These are phyloP conservation scores for Malus fusca DNA, from an alignment of 306 rosid species.

Conservation along the genomic window DNA sequence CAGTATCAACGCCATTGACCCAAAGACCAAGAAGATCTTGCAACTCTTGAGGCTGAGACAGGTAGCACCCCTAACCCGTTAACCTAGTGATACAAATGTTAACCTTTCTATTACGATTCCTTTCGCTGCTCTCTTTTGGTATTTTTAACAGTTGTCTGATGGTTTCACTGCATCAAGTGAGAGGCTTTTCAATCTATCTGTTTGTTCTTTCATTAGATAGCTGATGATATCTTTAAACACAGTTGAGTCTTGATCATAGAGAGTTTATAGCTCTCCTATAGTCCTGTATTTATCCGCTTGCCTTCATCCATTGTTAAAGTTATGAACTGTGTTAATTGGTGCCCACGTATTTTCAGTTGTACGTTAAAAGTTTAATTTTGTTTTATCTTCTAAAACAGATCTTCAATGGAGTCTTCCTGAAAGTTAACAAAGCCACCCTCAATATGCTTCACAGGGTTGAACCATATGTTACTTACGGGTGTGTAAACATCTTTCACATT, in stretches of 20 bases:
- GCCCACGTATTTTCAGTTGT: background rate
- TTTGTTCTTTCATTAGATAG: background rate
- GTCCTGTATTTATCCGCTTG: background rate
- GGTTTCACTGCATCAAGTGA: too few species aligned
- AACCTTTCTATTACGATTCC: background rate
- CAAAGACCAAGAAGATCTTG: conserved; percentile 67
- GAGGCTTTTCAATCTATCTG: too few species aligned
- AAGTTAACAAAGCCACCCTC: conserved; percentile 85
- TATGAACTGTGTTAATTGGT: background rate
- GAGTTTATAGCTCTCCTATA: background rate
- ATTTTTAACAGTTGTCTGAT: background rate
- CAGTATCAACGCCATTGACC: conserved; percentile 90
- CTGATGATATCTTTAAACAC: background rate
- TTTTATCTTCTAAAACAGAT: conserved; percentile 36
- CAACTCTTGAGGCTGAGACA: conserved; percentile 89
- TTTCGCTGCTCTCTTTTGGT: background rate
- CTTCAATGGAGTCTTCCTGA: conserved; percentile 82
- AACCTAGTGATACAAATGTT: background rate
- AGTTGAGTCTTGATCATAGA: background rate
- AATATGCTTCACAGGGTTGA: conserved; percentile 90
- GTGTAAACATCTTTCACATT: conserved; percentile 5
- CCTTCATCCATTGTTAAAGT: background rate
- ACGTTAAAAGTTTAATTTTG: background rate
- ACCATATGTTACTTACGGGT: conserved; percentile 91
- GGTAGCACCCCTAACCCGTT: conserved; percentile 22